Evolutionary conservation across 495 filamentous ascomycete species (phyloP), one percentile per base, ranked within the genome.

Genomic region (Podospora appendiculata): DNA sequence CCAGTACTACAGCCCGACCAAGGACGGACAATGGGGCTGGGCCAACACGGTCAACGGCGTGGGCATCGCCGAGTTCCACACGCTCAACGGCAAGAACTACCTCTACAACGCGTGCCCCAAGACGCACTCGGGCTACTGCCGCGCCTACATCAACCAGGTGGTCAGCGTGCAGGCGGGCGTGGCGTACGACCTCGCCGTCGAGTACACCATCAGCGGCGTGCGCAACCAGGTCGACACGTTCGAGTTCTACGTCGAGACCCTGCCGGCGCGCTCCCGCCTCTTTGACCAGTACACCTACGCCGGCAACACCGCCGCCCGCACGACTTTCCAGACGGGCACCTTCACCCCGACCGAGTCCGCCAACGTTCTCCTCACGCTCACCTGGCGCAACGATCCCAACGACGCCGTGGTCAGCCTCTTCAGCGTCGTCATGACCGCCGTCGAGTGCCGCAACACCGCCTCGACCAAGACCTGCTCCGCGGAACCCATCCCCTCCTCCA

Each of bases 301-400:
- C 0, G 50, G 50, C 50, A 52, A 46, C 42, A 52, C 25, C 25
- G 25, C 50, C 1, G 42, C n/a, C 0, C 46, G 50, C 34, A 40
- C 47, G 13, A 48, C 12, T 9, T 48, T 9, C 13, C 14, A 13
- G 34, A 40, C 40, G 13, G 8, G 7, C 36, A 51, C 9, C 12
- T 51, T 33, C 7, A 41, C 11, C 25, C 4, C 48, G 0, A 19
- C 39, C 12, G n/a, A 9, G 13, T 34, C 17, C 6, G 40, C 8
- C 7, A 25, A 51, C 33, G 39, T 51, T 0, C 6, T 51, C 5
- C 34, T 51, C 40, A 51, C 48, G 39, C 2, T 51, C 19, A 51
- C 48, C 17, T 48, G 51, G 51, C 45, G 45, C 36, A 53, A 48
- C 38, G 44, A 53, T 18, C 44, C 51, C 44, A 53, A 47, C 44